Conservation (phyloP, 495 filamentous ascomycete species). For the Geopyxis carbonaria region DNA sequence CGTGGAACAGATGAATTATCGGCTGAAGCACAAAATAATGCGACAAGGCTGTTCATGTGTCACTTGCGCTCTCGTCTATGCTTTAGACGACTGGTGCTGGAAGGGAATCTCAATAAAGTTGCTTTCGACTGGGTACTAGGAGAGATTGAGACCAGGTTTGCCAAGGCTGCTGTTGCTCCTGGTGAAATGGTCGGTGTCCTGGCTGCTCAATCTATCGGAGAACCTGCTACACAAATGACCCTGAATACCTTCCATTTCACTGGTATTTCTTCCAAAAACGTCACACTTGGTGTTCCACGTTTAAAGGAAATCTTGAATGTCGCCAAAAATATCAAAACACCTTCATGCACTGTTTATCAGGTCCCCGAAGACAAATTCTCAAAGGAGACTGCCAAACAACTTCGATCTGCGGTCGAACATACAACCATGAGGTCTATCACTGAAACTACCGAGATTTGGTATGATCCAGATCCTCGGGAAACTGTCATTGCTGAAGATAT, state of each 20-base stretch:
- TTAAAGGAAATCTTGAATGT: conserved; percentile 99
- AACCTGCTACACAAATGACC: conserved; percentile 98
- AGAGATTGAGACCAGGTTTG: conserved; percentile 75
- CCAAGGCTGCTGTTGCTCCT: conserved; percentile 59
- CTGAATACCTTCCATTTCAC: conserved; percentile 99
- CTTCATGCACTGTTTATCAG: conserved; percentile 89
- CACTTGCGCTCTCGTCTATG: conserved; percentile 77
- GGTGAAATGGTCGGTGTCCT: conserved; percentile 99
- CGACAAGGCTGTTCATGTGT: conserved; percentile 78
- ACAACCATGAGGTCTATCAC: conserved; percentile 88
- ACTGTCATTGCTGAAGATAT: conserved; percentile 74
- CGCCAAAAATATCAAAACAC: conserved; percentile 94
- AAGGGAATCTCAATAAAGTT: conserved; percentile 71
- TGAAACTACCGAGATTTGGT: conserved; percentile 84
- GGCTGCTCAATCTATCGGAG: conserved; percentile 94
- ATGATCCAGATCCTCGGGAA: conserved; percentile 74
- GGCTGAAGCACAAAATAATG: conserved; percentile 67
- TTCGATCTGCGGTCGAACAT: conserved; percentile 81
- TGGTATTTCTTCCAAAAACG: conserved; percentile 98
- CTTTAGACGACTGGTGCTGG: conserved; percentile 73
- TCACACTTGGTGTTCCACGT: conserved; percentile 95
- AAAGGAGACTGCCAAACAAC: conserved; percentile 63
- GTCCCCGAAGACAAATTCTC: conserved; percentile 37
- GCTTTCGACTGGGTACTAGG: conserved; percentile 87
- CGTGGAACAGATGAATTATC: conserved; percentile 71